A percentile compares a stretch with the other conserved stretches of the same genome.
phyloP scores from a whole-genome alignment of 2,329 filamentous ascomycete genomes.

The Mycosphaerella sp. region DNA sequence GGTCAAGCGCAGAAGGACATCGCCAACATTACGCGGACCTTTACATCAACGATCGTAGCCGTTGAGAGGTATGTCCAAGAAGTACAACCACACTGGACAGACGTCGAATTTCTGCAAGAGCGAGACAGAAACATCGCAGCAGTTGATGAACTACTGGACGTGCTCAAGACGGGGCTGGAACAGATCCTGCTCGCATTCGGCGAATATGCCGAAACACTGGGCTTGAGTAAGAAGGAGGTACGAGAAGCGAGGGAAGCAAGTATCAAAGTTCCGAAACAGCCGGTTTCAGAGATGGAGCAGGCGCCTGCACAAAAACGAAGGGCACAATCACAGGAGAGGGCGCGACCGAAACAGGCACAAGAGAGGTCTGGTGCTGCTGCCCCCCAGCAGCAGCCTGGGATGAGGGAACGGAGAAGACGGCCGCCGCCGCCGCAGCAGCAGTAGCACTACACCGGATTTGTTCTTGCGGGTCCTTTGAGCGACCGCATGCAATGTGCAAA shows the following conservation, averaged over 20 bases:
- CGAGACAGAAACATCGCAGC: constrained; percentile 51
- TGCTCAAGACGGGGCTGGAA: constrained; percentile 58
- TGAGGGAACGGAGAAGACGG: constrained; percentile 2
- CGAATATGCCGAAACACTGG: constrained; percentile 63
- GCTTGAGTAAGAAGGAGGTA: constrained; percentile 64
- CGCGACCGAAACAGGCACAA: neutral
- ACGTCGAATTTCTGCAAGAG: constrained; percentile 50
- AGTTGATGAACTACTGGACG: constrained; percentile 62
- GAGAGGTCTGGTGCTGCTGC: neutral
- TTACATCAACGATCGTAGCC: constrained; percentile 62
- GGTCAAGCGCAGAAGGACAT: constrained; percentile 84
- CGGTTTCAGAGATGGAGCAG: constrained; percentile 5
- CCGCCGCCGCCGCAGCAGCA: neutral
- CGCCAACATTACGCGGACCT: constrained; percentile 62
- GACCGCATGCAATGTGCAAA: too few relatives aligned
- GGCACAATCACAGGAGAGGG: neutral
- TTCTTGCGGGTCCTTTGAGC: too few relatives aligned
- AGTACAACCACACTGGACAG: constrained; percentile 70
- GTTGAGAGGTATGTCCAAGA: constrained; percentile 60
- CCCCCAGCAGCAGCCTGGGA: neutral
- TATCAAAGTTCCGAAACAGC: neutral
- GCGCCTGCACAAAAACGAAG: neutral
- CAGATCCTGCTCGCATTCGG: constrained; percentile 66
- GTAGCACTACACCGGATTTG: neutral
- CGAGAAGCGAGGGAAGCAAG: constrained; percentile 60